Base-by-base conservation (phyloP, 306 rosid species). In the Oemleria cerasiformis region DNA sequence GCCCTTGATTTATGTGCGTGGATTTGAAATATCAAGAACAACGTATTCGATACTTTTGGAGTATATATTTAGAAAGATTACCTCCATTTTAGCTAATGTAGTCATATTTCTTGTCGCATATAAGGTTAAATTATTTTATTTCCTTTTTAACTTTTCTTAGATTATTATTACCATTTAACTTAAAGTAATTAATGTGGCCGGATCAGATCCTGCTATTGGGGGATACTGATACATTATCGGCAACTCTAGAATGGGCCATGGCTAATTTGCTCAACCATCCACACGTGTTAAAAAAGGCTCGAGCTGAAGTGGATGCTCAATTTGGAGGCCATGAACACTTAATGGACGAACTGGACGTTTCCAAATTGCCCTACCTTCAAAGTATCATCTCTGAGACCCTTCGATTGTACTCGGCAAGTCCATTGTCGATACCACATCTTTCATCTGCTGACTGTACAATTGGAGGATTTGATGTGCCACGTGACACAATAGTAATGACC, bases 161-260 rank as follows among this genome's bases (percentile, higher is more conserved):
- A 50, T 19, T 14, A 50, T 50, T 50, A 16, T 25, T 25, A 50
- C 20, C 9, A 50, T 25, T 25, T 25, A 25, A 25, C 30, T 25
- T 25, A 25, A 1, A 25, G 30, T 25, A 25, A 25, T 25, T 25
- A 25, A 1, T 25, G 30, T 25, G 30, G n/a, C n/a, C n/a, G n/a
- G 30, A 25, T 65, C 23, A 89, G 89, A 50, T 66, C 0, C 7
- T 83, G 57, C 39, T 83, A 55, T 41, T 81, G 0, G 92, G 83
- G 0, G 92, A 88, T 14, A 86, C 94, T 6, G 88, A 88, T 48
- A 86, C 96, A 14, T 13, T 55, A 20, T 36, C 73, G n/a, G 56
- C 9, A 49, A 68, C 43, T 17, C 12, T 53, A 38, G 40, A 50
- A 50, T 51, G 23, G 56, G 56, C 56, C 7, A 51, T 51, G 23